Percentiles rank a stretch among this genome's conserved stretches.
phyloP scores from a whole-genome alignment of 176 grass and related monocot species.

The Thalia dealbata region DNA sequence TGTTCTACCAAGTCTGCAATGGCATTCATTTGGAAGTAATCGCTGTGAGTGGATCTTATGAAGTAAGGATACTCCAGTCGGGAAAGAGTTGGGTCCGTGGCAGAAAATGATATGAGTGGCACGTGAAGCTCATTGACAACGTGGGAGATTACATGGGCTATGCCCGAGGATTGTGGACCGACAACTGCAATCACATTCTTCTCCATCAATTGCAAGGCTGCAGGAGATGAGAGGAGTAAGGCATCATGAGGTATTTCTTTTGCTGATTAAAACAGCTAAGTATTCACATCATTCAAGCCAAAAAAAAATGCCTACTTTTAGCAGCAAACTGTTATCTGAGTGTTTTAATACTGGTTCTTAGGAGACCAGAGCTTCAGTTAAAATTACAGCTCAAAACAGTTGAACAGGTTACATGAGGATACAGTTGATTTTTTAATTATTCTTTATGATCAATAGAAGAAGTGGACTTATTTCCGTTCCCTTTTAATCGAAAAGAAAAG shows the following conservation, averaged over 20 bases:
- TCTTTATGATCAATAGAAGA: too few relatives aligned
- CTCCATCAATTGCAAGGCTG: conserved; percentile 64
- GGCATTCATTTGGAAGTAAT: conserved; percentile 69
- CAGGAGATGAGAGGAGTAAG: not conserved
- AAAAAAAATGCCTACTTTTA: too few relatives aligned
- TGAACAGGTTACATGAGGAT: too few relatives aligned
- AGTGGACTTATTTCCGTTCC: too few relatives aligned
- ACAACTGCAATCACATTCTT: conserved; percentile 44
- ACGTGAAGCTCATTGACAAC: conserved; percentile 56
- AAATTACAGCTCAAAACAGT: too few relatives aligned
- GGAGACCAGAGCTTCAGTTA: too few relatives aligned
- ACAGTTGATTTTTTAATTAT: too few relatives aligned
- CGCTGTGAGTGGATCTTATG: conserved; percentile 42
- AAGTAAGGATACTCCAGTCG: conserved; percentile 63
- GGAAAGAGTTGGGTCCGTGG: conserved; percentile 63
- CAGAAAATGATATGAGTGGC: conserved; percentile 54
- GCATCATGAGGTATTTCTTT: too few relatives aligned
- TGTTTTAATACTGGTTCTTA: too few relatives aligned
- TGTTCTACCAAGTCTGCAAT: conserved; percentile 38
- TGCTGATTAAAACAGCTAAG: conserved; percentile 19
- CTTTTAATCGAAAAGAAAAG: too few relatives aligned
- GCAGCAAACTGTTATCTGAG: too few relatives aligned
- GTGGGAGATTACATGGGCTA: conserved; percentile 69
- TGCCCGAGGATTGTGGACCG: conserved; percentile 60
- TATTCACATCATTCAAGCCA: not conserved